Conservation (phyloP, 2,329 filamentous ascomycete species). For the Colletotrichum costaricense region DNA sequence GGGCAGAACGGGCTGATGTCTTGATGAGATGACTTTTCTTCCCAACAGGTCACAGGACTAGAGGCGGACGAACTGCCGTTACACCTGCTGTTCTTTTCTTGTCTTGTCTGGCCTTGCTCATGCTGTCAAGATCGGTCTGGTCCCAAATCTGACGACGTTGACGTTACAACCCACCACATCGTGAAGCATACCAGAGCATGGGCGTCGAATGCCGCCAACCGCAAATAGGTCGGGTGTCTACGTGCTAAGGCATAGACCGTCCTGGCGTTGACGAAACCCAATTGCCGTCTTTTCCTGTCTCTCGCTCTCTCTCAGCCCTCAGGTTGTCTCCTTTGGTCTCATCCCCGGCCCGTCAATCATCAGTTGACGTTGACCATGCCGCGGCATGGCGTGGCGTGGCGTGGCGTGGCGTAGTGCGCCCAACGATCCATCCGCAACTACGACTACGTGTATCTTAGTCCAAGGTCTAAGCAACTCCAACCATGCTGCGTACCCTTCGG, state of each 20-base stretch:
- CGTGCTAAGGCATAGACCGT: neutral
- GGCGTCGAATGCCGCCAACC: neutral
- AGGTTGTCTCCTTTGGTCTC: neutral
- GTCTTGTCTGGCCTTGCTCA: neutral
- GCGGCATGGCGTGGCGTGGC: neutral
- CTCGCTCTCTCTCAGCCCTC: neutral
- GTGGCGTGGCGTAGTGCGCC: neutral
- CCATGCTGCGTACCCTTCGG: slow-evolving; percentile 14
- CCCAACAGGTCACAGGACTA: neutral
- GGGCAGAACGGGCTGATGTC: neutral
- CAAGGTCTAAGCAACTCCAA: neutral
- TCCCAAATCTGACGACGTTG: neutral
- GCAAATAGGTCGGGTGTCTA: neutral
- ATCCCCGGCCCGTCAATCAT: slow-evolving; percentile 26
- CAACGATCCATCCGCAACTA: neutral
- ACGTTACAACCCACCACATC: neutral
- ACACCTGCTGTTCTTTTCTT: slow-evolving; percentile 8
- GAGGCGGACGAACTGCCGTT: slow-evolving; percentile 28
- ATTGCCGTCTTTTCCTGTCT: neutral
- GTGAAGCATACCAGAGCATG: neutral
- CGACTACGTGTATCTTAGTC: neutral
- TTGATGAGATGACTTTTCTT: slow-evolving; percentile 22
- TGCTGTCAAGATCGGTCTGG: neutral
- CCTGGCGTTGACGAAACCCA: slow-evolving; percentile 7
- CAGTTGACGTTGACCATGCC: slow-evolving; percentile 22